Evolutionary conservation across 2,329 filamentous ascomycete species (phyloP).

Genomic region (Fusarium ambrosium): DNA sequence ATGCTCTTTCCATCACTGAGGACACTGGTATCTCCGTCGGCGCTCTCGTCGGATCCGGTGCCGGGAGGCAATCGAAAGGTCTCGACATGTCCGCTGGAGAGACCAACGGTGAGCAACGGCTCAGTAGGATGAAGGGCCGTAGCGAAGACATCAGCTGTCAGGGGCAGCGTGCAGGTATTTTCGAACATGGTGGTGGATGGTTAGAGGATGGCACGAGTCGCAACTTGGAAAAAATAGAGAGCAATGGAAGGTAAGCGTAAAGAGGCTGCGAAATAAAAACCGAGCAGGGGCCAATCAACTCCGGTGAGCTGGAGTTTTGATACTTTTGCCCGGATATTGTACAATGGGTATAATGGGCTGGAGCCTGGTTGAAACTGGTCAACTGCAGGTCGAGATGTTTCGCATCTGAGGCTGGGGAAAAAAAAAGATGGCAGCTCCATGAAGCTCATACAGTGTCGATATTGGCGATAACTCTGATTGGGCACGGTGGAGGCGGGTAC

Average conservation of each 20-base stretch:
- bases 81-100: conserved; percentile 88
- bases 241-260: not conserved
- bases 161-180: conserved; percentile 89
- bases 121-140: conserved; percentile 88
- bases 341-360: not conserved
- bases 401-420: not conserved
- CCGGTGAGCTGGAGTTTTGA: not conserved
- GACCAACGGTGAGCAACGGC: conserved; percentile 87
- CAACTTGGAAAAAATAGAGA: not conserved
- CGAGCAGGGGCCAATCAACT: not conserved
- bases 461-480: not conserved
- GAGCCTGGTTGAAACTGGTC: not conserved
- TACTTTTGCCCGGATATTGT: not conserved
- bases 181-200: conserved; percentile 77
- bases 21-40: conserved; percentile 63
- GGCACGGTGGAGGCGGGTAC: not conserved
- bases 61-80: conserved; percentile 78
- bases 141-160: conserved; percentile 87
- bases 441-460: not conserved
- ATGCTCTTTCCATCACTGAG: conserved; percentile 75
- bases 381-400: not conserved
- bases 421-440: not conserved
- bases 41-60: conserved; percentile 65
- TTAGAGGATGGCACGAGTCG: not conserved
- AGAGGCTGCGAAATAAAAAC: not conserved